phyloP scores from a whole-genome alignment of 768 basidiomycete genomes.

The Tricholoma sp. region DNA sequence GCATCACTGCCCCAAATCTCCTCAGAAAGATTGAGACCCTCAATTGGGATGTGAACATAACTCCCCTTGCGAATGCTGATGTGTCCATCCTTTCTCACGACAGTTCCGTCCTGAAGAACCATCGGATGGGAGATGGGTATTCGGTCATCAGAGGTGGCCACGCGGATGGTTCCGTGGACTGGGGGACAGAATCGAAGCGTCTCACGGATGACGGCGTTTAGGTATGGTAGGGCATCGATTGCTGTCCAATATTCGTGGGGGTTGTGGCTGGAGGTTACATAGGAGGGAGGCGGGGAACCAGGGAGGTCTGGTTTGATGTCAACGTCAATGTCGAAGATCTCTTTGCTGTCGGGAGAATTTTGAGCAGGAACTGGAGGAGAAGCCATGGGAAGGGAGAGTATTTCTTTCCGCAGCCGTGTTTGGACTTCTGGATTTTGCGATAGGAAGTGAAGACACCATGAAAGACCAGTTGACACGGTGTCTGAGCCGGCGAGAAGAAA shows the following conservation, averaged over 20 bases:
- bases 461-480: slow-evolving; percentile 48
- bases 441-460: slow-evolving; percentile 56
- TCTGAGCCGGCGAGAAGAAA: slow-evolving; percentile 65
- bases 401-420: slow-evolving; percentile 49
- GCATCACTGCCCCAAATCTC: slow-evolving; percentile 56
- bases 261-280: slow-evolving; percentile 6
- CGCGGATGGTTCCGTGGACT: slow-evolving; percentile 53
- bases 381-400: slow-evolving; percentile 19
- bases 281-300: slow-evolving; percentile 7
- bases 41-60: slow-evolving; percentile 53
- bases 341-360: slow-evolving; percentile 14
- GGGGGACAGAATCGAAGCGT: slow-evolving; percentile 52
- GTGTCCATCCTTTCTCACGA: slow-evolving; percentile 28
- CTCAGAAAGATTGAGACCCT: slow-evolving; percentile 46
- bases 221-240: slow-evolving; percentile 41
- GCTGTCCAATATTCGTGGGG: slow-evolving; percentile 24
- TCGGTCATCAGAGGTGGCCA: slow-evolving; percentile 45
- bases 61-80: slow-evolving; percentile 49
- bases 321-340: slow-evolving; percentile 4
- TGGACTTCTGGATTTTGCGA: slow-evolving; percentile 52
- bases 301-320: slow-evolving; percentile 5
- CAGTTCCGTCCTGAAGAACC: slow-evolving; percentile 33
- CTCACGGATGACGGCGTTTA: slow-evolving; percentile 57
- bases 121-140: slow-evolving; percentile 48
- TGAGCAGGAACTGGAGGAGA: slow-evolving; percentile 9